Conservation (phyloP, 2,329 filamentous ascomycete species). For the Paraphoma sp. region DNA sequence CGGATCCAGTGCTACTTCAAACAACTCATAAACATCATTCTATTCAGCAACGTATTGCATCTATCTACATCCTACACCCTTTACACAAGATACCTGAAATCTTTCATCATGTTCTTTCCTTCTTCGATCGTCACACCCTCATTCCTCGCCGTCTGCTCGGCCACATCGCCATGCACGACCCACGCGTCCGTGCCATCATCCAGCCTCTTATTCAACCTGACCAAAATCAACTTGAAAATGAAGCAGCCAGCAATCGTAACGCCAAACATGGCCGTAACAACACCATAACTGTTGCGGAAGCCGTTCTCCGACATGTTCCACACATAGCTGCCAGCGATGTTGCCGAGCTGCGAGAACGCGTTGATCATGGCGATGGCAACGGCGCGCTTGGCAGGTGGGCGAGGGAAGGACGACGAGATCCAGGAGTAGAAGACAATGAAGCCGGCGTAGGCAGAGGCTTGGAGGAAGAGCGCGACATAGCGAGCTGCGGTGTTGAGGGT, state of each 20-base stretch:
- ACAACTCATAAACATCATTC: too few species aligned
- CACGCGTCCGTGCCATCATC: conserved; percentile 38
- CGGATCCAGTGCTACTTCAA: too few species aligned
- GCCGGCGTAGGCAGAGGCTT: conserved; percentile 49
- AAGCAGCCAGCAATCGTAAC: conserved; percentile 61
- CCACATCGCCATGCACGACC: conserved; percentile 35
- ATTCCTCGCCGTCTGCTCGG: conserved; percentile 35
- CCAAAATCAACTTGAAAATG: conserved; percentile 36
- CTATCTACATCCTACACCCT: too few species aligned
- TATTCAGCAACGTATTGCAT: too few species aligned
- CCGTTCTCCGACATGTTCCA: conserved; percentile 67
- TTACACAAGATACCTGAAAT: conserved; percentile 44
- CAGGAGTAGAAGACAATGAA: conserved; percentile 49
- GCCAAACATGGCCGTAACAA: conserved; percentile 70
- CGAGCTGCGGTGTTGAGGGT: conserved; percentile 38
- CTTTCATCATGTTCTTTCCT: conserved; percentile 32
- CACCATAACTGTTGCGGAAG: conserved; percentile 69
- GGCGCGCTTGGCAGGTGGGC: conserved; percentile 66
- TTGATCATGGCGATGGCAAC: conserved; percentile 68
- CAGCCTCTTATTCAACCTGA: conserved; percentile 39
- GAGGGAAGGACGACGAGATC: conserved; percentile 52
- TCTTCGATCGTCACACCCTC: conserved; percentile 40
- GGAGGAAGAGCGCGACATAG: conserved; percentile 45
- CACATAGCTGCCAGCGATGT: conserved; percentile 65
- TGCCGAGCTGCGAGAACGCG: conserved; percentile 51